Percentiles rank a stretch among this genome's conserved stretches.
phyloP scores from a whole-genome alignment of 2,329 filamentous ascomycete genomes.

The Pseudogymnoascus destructans region DNA sequence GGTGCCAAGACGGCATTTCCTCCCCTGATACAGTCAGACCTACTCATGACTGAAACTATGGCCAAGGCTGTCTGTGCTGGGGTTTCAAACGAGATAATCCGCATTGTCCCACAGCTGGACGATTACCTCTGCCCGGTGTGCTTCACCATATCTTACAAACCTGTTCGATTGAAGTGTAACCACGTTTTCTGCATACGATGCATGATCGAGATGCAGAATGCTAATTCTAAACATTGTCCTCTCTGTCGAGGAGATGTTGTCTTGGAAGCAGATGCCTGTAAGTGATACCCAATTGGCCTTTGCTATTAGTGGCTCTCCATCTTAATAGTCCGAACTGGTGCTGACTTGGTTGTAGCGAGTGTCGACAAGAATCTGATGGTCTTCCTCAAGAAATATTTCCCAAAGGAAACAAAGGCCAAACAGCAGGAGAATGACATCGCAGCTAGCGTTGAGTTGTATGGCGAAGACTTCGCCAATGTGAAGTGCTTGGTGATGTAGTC shows the following conservation, averaged over 20 bases:
- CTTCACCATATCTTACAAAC: conserved; percentile 65
- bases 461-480: conserved; percentile 46
- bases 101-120: conserved; percentile 65
- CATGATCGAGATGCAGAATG: conserved; percentile 64
- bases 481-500: conserved; percentile 48
- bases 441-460: conserved; percentile 60
- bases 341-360: conserved; percentile 36
- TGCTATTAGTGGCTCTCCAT: not conserved
- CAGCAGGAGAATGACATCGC: conserved; percentile 60
- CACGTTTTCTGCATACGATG: conserved; percentile 79
- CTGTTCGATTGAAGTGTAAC: conserved; percentile 60
- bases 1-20: conserved; percentile 53
- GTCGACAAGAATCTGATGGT: conserved; percentile 55
- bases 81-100: conserved; percentile 58
- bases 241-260: conserved; percentile 63
- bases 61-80: conserved; percentile 65
- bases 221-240: conserved; percentile 56
- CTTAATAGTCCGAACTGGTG: not conserved
- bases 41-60: conserved; percentile 51
- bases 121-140: conserved; percentile 78
- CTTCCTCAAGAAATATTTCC: conserved; percentile 66
- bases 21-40: conserved; percentile 41
- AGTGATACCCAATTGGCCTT: conserved; percentile 19
- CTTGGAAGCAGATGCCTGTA: conserved; percentile 53
- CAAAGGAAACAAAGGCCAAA: conserved; percentile 54